Evolutionary conservation across 208 protist species (phyloP).

Genomic region (Crithidia mellificae): DNA sequence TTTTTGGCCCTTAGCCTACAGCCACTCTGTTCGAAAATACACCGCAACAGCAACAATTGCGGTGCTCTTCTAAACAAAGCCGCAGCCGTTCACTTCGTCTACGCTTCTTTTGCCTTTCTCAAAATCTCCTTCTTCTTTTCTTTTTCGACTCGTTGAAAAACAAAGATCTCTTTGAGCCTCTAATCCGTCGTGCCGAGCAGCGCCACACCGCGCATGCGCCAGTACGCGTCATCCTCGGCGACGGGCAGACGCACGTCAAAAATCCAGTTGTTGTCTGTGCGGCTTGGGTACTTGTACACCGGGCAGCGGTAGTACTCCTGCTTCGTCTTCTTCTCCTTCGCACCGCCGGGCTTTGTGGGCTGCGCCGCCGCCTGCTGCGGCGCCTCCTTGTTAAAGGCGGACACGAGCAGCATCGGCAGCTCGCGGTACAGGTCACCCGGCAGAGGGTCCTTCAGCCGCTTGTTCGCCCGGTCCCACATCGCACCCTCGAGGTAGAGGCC

Average conservation of each 20-base stretch:
- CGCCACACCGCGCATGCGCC: conserved; percentile 96
- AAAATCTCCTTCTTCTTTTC: background rate
- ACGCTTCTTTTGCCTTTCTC: conserved; percentile 3
- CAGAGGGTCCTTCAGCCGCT: conserved; percentile 91
- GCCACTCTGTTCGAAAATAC: too few species aligned
- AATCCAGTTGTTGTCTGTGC: conserved; percentile 97
- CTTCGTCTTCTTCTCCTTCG: conserved; percentile 87
- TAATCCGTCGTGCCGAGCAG: conserved; percentile 89
- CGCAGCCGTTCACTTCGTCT: too few species aligned
- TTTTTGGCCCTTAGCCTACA: too few species aligned
- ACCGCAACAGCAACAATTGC: conserved; percentile 21
- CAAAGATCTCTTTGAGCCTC: too few species aligned
- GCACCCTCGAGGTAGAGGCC: conserved; percentile 98
- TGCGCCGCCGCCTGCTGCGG: conserved; percentile 53
- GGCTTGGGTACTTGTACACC: conserved; percentile 96
- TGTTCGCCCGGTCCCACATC: conserved; percentile 95
- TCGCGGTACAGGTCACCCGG: conserved; percentile 95
- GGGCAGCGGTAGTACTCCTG: conserved; percentile 97
- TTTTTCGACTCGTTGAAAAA: too few species aligned
- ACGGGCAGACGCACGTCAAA: conserved; percentile 96
- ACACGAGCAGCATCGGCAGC: conserved; percentile 96
- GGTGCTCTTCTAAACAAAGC: background rate
- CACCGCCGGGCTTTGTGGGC: conserved; percentile 61
- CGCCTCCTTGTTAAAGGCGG: conserved; percentile 90
- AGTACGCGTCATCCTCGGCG: conserved; percentile 93